Evolutionary conservation across 2,329 filamentous ascomycete genomes (phyloP).

Genomic region (Botrytis aclada): DNA sequence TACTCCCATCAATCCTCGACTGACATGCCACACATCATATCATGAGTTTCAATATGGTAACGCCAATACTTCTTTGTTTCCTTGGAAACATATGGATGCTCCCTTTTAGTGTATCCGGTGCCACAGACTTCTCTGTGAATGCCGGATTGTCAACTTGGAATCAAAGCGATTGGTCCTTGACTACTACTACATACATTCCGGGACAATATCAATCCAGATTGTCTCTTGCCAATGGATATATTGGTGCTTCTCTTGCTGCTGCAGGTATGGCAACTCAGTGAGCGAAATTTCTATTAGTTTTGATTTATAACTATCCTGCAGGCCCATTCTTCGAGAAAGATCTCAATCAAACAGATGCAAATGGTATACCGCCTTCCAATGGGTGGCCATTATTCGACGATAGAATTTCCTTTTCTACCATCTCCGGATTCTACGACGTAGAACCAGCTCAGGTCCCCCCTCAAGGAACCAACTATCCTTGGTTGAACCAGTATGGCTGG

Average conservation of each 20-base stretch:
- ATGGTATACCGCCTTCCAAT: slow-evolving; percentile 44
- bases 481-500: slow-evolving; percentile 66
- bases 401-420: slow-evolving; percentile 63
- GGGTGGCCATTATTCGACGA: slow-evolving; percentile 66
- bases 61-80: background rate
- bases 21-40: background rate
- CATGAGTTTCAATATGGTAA: background rate
- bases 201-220: slow-evolving; percentile 36
- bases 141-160: slow-evolving; percentile 32
- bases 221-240: slow-evolving; percentile 38
- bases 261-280: background rate
- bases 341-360: slow-evolving; percentile 35
- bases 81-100: background rate
- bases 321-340: slow-evolving; percentile 38
- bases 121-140: slow-evolving; percentile 32
- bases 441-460: slow-evolving; percentile 47
- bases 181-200: slow-evolving; percentile 29
- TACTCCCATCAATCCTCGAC: background rate
- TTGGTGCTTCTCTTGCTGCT: slow-evolving; percentile 2
- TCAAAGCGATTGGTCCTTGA: slow-evolving; percentile 35
- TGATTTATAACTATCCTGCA: background rate
- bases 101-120: background rate
- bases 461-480: slow-evolving; percentile 62
- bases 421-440: slow-evolving; percentile 64
- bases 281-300: background rate